Base-by-base conservation (phyloP, 257 asterid genomes). In the Penstemon davidsonii region DNA sequence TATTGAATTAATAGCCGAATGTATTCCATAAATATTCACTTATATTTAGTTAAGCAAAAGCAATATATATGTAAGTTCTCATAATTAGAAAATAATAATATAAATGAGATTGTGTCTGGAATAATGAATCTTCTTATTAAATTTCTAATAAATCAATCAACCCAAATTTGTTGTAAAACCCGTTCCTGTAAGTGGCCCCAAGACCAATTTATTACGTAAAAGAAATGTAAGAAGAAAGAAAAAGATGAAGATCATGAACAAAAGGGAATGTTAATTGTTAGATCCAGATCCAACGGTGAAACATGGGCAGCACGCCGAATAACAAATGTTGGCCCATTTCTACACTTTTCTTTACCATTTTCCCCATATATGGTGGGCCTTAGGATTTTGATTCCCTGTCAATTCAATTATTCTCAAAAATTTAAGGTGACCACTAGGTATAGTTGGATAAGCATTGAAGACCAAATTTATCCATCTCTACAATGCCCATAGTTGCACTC, bases 281-380 rank as follows among this genome's bases (percentile, higher is more conserved):
- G 33, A 25, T 25, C 33, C 57, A 64, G 70, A 65, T 65, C 60
- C 18, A 12, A 65, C 10, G 57, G 75, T 71, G 69, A 71, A 71
- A 43, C 2, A 6, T 62, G 49, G 67, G 33, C 42, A 39, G 67
- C 46, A 9, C 46, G 8, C 38, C 8, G 51, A 13, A 42, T 53
- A 19, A 3, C 33, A 67, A 55, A 13, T 7, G 19, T 13, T 47
- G 73, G 72, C 55, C 65, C 76, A 63, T 63, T 62, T 43, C 56
- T 36, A 44, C 49, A 44, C 41, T 63, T 72, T 47, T 44, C 42
- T 9, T 63, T 56, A 40, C 7, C 60, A 18, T 44, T 25, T 69
- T 69, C 52, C 43, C 49, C 19, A 6, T 13, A 15, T 18, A 33
- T n/a, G 36, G 65, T 60, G 44, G 12, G 37, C 58, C 13, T 67